Evolutionary conservation across 805 yeast species (phyloP).

Genomic region (Starmerella vaccinii): DNA sequence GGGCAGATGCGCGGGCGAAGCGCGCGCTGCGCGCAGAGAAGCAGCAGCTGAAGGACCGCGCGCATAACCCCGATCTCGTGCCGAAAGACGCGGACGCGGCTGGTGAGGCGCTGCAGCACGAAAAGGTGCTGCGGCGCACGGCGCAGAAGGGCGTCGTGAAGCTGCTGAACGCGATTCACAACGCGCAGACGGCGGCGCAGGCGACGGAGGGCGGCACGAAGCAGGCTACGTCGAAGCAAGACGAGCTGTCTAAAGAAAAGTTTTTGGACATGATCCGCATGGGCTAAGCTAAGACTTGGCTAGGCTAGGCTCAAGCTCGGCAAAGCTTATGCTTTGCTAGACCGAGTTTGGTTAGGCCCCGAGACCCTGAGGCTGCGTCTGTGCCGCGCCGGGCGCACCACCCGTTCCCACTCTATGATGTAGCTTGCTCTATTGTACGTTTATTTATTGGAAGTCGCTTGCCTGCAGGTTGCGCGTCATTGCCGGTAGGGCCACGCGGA

Average conservation of each 20-base stretch:
- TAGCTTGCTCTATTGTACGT: background rate
- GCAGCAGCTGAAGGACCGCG: conserved; percentile 53
- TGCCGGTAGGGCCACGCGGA: conserved; percentile 90
- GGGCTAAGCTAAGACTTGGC: conserved; percentile 15
- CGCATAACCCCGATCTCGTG: conserved; percentile 56
- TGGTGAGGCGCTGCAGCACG: conserved; percentile 52
- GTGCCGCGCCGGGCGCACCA: no score
- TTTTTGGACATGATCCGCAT: conserved; percentile 69
- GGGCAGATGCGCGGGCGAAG: conserved; percentile 74
- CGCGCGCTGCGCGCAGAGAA: conserved; percentile 60
- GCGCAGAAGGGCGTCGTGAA: conserved; percentile 85
- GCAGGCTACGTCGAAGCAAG: conserved; percentile 39
- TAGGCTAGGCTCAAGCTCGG: no score
- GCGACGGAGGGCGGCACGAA: conserved; percentile 22
- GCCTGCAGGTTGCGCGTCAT: conserved; percentile 89
- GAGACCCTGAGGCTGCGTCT: no score
- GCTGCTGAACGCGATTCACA: conserved; percentile 70
- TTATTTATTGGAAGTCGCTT: conserved; percentile 48
- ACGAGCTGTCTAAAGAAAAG: conserved; percentile 78
- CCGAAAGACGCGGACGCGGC: conserved; percentile 49
- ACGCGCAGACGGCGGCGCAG: conserved; percentile 58
- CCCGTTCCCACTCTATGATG: no score
- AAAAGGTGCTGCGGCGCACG: conserved; percentile 57
- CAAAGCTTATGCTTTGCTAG: no score
- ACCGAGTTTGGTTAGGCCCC: no score